Conservation (phyloP, 1,284 basidiomycete genomes). For the Austroboletus niveus region DNA sequence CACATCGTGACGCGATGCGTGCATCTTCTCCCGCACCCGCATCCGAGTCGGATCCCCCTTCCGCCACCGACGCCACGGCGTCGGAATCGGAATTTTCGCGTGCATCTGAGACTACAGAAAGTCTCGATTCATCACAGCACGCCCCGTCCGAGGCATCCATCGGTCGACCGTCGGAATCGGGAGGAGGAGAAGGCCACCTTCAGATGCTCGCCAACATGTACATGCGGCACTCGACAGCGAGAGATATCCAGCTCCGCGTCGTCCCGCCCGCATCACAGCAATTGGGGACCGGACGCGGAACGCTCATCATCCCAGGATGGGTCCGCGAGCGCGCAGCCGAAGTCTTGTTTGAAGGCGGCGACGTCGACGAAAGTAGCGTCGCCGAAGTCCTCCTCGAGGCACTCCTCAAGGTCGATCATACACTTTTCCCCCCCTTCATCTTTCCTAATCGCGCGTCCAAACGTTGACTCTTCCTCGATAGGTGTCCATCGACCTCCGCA, state of each 20-base stretch:
- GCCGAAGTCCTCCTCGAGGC: constrained; percentile 79
- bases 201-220: constrained; percentile 69
- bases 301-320: constrained; percentile 91
- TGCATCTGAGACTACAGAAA: constrained; percentile 49
- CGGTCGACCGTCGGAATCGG: constrained; percentile 27
- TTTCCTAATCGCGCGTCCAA: background rate
- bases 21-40: constrained; percentile 42
- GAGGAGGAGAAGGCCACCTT: constrained; percentile 46
- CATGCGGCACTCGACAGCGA: constrained; percentile 69
- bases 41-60: constrained; percentile 54
- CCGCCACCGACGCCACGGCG: constrained; percentile 49
- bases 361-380: constrained; percentile 80
- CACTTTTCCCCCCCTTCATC: background rate
- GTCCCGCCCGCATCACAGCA: constrained; percentile 62
- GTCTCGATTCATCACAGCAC: constrained; percentile 46
- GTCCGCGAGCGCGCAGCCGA: constrained; percentile 89
- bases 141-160: constrained; percentile 54
- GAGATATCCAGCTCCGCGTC: constrained; percentile 65
- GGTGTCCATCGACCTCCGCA: constrained; percentile 88
- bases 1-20: constrained; percentile 36
- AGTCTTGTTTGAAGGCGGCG: constrained; percentile 87
- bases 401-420: constrained; percentile 64
- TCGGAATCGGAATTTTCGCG: constrained; percentile 68
- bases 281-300: constrained; percentile 70
- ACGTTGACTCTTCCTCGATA: constrained; percentile 30